Base-by-base conservation (phyloP, 1,284 basidiomycete species). In the Papiliotrema terrestris region DNA sequence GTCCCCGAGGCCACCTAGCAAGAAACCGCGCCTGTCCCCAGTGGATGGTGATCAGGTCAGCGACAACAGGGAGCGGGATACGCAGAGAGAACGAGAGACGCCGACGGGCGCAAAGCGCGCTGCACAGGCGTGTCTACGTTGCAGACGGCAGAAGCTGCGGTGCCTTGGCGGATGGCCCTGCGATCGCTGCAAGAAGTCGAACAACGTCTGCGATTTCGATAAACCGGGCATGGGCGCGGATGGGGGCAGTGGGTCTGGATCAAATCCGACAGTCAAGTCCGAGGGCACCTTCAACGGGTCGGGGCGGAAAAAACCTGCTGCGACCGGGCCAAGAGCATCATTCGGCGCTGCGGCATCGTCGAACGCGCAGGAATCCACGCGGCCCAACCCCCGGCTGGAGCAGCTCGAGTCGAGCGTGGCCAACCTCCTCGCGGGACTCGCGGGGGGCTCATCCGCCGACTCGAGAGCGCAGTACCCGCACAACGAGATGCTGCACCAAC, bases 121-220 rank as follows among this genome's bases (percentile, higher is more conserved):
- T 2, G 58, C 60, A 11, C 67, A 68, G 46, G 67, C 67, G 22
- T 68, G 67, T 55, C 26, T 65, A n/a, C 45, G 67, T 35, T 68
- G 67, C 53, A 44, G 67, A 11, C 57, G 55, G 37, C 67, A 68
- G 44, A 68, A 68, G 48, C 52, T 68, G 44, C 56, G 64, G 25
- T 68, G 67, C 51, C 53, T 60, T 2, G 67, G 67, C 37, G 67
- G 67, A 52, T 63, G 61, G 58, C 67, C 67, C 17, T 68, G 67
- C 52, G 48, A 62, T 49, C 50, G 67, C 19, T 68, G 67, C 45
- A 51, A 47, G 5, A 62, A 63, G 41, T 50, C 60, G 2, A 61
- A 64, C 25, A 59, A 59, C n/a, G 50, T 52, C 23, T 68, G 67
- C 46, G 65, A 67, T 49, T 42, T 22, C 42, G 49, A 41, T 47